Evolutionary conservation across 768 basidiomycete genomes (phyloP), one percentile per base, ranked within the genome.

Genomic region (Trametes cubensis): DNA sequence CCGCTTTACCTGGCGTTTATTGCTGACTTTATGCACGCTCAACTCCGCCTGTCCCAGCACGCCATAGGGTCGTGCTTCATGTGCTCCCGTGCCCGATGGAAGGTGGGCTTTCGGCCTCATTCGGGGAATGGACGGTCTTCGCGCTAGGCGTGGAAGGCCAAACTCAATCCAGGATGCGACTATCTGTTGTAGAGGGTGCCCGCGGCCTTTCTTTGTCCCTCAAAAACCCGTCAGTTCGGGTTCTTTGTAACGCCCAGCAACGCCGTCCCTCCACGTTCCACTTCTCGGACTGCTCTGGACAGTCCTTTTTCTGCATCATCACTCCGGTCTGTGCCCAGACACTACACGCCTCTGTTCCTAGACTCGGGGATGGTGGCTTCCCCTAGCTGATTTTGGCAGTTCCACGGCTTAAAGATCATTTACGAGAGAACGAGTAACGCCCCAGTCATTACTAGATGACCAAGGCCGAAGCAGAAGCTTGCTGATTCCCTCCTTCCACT

Each of bases 341-440:
- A 28, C 21, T 28, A 26, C 41, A 59, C 49, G 41, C 11, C 45
- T 51, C 41, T 51, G 41, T 50, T 21, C 46, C 23, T 21, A 14
- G 56, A 41, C n/a, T 15, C 58, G 41, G 49, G 25, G 14, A 25
- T 26, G 57, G 57, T 41, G 39, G 40, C 20, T 45, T 10, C 30
- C 28, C 13, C 41, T 44, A 26, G 17, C 58, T 51, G 25, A 21
- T 28, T 57, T 38, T 49, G 61, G 62, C 30, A 58, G 44, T 44
- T 44, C 57, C 61, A 56, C 55, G 48, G 23, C 46, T 51, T 38
- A 45, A 44, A 55, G 55, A 47, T 51, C 42, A 52, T 55, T 41
- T n/a, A 44, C 34, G 50, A 56, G 41, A 34, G 13, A 55, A 52
- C 49, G 44, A 20, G 55, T 53, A 41, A 55, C 56, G 47, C 57